phyloP scores from a whole-genome alignment of 139 green algal genomes.

The Auxenochlorella protothecoides region DNA sequence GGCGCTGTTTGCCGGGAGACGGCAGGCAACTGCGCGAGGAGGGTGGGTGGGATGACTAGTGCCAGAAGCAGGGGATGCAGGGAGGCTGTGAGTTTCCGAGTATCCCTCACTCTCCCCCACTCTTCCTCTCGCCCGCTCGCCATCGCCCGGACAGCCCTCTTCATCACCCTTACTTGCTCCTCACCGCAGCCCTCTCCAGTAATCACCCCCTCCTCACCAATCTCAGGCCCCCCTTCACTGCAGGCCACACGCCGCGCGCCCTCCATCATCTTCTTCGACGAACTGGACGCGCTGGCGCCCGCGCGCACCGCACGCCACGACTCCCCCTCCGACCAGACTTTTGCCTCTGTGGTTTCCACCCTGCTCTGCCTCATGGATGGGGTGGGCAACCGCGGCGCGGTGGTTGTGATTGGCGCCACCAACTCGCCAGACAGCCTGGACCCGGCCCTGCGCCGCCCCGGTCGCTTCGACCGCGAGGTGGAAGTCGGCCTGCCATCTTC shows the following conservation, averaged over 20 bases:
- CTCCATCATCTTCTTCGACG: conserved; percentile 79
- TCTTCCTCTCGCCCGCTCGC: too few relatives aligned
- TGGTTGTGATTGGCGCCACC: conserved; percentile 72
- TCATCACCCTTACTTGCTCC: too few relatives aligned
- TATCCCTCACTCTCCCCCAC: too few relatives aligned
- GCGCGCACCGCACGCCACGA: background rate
- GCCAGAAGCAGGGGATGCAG: too few relatives aligned
- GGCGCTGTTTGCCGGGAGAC: too few relatives aligned
- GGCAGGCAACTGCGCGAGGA: too few relatives aligned
- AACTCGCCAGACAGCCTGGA: conserved; percentile 69
- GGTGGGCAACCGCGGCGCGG: conserved; percentile 45
- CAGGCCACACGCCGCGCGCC: conserved; percentile 31
- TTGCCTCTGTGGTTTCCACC: conserved; percentile 76
- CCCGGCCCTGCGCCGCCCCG: conserved; percentile 56
- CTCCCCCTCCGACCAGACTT: conserved; percentile 44
- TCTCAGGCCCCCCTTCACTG: background rate
- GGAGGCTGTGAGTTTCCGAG: too few relatives aligned
- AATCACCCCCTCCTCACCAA: too few relatives aligned
- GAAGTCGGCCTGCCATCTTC: conserved; percentile 28
- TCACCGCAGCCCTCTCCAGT: too few relatives aligned
- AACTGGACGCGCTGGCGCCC: conserved; percentile 68
- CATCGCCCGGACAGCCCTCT: too few relatives aligned
- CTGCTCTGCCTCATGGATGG: conserved; percentile 85
- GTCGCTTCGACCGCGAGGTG: conserved; percentile 68
- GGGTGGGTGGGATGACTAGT: too few relatives aligned